Conservation (phyloP, 1,284 basidiomycete species). For the Psilocybe mexicana region DNA sequence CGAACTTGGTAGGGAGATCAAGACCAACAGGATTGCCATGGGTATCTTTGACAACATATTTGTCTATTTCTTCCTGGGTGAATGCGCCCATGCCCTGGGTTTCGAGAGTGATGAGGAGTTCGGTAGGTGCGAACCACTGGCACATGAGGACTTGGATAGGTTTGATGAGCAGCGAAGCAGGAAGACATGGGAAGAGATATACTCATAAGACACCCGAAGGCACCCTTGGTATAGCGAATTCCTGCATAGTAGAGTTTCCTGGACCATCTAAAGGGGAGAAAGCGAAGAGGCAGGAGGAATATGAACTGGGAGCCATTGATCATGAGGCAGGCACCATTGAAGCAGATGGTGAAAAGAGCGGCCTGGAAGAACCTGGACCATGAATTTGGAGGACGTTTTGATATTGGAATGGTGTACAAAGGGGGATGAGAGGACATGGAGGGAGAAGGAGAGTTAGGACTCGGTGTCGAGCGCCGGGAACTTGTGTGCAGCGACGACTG, state of each 20-base stretch:
- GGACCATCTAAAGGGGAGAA: conserved; percentile 54
- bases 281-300: conserved; percentile 63
- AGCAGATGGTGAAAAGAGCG: conserved; percentile 58
- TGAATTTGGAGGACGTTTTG: conserved; percentile 53
- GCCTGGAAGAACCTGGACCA: conserved; percentile 56
- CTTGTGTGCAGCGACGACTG: neutral
- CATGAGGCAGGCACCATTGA: conserved; percentile 68
- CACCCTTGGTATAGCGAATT: conserved; percentile 80
- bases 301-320: conserved; percentile 72
- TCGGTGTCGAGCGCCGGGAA: neutral
- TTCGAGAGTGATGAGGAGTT: conserved; percentile 75
- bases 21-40: conserved; percentile 61
- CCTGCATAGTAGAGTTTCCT: conserved; percentile 61
- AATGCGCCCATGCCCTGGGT: conserved; percentile 63
- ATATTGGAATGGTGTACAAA: conserved; percentile 57
- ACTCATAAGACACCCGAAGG: conserved; percentile 78
- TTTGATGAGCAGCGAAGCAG: conserved; percentile 1
- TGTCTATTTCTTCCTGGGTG: conserved; percentile 55
- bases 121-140: conserved; percentile 83
- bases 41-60: conserved; percentile 55
- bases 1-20: conserved; percentile 79
- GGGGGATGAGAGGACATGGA: conserved; percentile 20
- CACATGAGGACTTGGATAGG: conserved; percentile 63
- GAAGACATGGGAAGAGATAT: conserved; percentile 29
- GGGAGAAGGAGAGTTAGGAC: conserved; percentile 9